Evolutionary conservation across 306 rosid species (phyloP).

Genomic region (Senna tora): DNA sequence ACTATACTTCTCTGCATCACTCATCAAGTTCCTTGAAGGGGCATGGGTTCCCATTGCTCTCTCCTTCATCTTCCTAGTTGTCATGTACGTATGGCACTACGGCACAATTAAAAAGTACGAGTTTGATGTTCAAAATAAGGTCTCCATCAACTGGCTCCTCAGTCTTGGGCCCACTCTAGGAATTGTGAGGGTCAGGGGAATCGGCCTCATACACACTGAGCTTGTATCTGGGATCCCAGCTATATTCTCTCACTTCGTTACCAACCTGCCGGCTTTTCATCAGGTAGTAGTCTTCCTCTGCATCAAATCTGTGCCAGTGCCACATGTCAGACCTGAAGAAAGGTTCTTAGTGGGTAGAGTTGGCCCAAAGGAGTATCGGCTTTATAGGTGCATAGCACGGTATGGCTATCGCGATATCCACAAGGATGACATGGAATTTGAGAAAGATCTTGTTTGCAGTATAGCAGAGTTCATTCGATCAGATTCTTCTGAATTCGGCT

Average conservation of each 20-base stretch:
- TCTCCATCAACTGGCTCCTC: conserved; percentile 94
- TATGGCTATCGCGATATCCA: conserved; percentile 92
- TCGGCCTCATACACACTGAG: conserved; percentile 94
- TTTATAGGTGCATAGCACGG: conserved; percentile 93
- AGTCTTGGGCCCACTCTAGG: conserved; percentile 78
- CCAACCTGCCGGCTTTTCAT: conserved; percentile 97
- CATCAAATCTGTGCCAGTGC: conserved; percentile 93
- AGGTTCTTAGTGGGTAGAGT: conserved; percentile 95
- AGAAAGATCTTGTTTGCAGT: conserved; percentile 85
- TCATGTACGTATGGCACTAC: conserved; percentile 96
- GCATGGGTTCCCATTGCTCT: conserved; percentile 99
- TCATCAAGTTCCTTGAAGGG: conserved; percentile 93
- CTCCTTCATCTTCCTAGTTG: conserved; percentile 76
- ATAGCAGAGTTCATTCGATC: conserved; percentile 86
- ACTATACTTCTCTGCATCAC: conserved; percentile 96
- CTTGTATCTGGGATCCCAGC: conserved; percentile 96
- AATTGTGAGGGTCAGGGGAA: conserved; percentile 88
- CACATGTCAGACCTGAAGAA: conserved; percentile 87
- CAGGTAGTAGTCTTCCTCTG: conserved; percentile 96
- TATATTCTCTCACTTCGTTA: conserved; percentile 94
- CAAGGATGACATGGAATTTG: conserved; percentile 85
- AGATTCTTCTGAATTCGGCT: conserved; percentile 46
- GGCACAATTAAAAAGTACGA: conserved; percentile 93
- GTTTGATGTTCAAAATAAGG: conserved; percentile 92
- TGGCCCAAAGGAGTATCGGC: conserved; percentile 91